phyloP scores from a whole-genome alignment of 202 grass and related monocot genomes.

The Thinopyrum obtusiflorum region DNA sequence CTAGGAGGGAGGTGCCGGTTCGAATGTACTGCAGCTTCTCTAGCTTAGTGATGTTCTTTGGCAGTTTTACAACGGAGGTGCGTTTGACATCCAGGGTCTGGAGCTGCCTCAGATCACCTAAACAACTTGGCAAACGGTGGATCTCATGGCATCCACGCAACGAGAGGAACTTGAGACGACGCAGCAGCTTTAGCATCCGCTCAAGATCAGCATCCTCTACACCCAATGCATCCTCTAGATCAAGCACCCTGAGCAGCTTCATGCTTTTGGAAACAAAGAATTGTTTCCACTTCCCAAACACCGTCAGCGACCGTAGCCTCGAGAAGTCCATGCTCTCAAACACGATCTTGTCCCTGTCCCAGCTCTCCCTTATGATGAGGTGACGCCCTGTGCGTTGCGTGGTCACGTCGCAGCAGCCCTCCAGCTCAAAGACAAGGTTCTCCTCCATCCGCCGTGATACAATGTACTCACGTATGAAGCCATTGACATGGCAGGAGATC shows the following conservation, averaged over 20 bases:
- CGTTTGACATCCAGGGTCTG: not conserved
- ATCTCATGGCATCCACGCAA: not conserved
- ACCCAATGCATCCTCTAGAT: slow-evolving; percentile 8
- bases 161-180: slow-evolving; percentile 22
- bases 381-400: slow-evolving; percentile 4
- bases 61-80: not conserved
- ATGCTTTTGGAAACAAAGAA: slow-evolving; percentile 15
- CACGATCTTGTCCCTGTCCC: not conserved
- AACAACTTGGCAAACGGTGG: not conserved
- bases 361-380: not conserved
- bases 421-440: slow-evolving; percentile 8
- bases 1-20: rapidly evolving
- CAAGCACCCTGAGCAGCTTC: slow-evolving; percentile 39
- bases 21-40: not conserved
- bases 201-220: not conserved
- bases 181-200: not conserved
- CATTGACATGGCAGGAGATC: not conserved
- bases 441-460: slow-evolving; percentile 16
- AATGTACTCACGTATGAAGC: not conserved
- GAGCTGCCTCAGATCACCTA: not conserved
- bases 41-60: not conserved
- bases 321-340: slow-evolving; percentile 11
- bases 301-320: not conserved
- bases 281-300: not conserved
- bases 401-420: not conserved